phyloP scores from a whole-genome alignment of 352 stramenopile genomes.

The Phytophthora pisi region DNA sequence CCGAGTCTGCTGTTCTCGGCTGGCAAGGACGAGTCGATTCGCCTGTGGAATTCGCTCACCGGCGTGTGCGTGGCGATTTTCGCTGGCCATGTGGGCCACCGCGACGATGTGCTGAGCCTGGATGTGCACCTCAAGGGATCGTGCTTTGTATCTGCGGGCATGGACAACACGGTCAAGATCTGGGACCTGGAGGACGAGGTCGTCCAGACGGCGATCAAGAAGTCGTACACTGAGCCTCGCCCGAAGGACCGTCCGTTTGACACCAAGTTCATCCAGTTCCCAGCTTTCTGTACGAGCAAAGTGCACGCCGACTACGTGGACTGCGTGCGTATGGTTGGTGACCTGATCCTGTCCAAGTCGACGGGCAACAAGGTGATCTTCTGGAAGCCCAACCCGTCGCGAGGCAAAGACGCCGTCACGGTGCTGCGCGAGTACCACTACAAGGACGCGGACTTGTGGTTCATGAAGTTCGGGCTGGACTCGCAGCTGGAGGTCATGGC shows the following conservation, averaged over 20 bases:
- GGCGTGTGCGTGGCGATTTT: conserved; percentile 92
- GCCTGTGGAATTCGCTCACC: conserved; percentile 93
- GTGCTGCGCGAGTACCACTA: conserved; percentile 85
- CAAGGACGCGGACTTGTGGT: conserved; percentile 87
- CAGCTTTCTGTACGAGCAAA: conserved; percentile 91
- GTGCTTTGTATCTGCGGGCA: conserved; percentile 89
- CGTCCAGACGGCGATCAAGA: conserved; percentile 75
- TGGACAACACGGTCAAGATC: conserved; percentile 96
- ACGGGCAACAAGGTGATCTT: conserved; percentile 91
- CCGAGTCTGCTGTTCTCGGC: conserved; percentile 90
- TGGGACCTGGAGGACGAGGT: conserved; percentile 88
- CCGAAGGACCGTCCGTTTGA: conserved; percentile 71
- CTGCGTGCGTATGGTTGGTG: conserved; percentile 83
- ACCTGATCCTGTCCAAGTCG: conserved; percentile 82
- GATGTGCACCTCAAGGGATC: conserved; percentile 89
- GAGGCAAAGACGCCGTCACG: conserved; percentile 79
- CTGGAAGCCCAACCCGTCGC: conserved; percentile 91
- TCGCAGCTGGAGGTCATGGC: conserved; percentile 78
- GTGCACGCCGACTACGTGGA: conserved; percentile 93
- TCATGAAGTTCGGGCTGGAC: conserved; percentile 86
- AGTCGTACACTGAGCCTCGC: conserved; percentile 76
- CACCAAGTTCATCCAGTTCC: conserved; percentile 90
- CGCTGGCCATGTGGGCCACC: conserved; percentile 90
- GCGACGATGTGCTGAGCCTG: conserved; percentile 90
- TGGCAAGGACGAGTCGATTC: conserved; percentile 92